phyloP scores from a whole-genome alignment of 2,329 filamentous ascomycete species.

The Cercospora citrullina region DNA sequence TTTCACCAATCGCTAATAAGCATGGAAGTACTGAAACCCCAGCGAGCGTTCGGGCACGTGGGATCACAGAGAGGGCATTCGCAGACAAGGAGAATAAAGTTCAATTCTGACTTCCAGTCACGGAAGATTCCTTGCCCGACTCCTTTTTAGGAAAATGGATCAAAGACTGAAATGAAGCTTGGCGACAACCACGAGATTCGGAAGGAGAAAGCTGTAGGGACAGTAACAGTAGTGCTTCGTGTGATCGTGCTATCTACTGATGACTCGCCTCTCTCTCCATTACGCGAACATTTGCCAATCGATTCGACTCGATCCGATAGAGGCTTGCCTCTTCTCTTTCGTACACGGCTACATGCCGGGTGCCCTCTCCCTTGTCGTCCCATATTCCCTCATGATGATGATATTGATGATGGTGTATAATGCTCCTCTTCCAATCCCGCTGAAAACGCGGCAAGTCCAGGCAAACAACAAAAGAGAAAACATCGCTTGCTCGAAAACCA shows the following conservation, averaged over 20 bases:
- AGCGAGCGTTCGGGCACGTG: too few species aligned
- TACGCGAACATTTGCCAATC: background rate
- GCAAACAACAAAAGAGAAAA: background rate
- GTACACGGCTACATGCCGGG: too few species aligned
- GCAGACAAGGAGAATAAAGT: too few species aligned
- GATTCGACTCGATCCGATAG: background rate
- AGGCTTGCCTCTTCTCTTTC: background rate
- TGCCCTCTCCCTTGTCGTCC: background rate
- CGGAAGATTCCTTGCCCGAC: too few species aligned
- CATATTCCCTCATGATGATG: background rate
- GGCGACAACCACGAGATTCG: background rate
- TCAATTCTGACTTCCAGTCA: too few species aligned
- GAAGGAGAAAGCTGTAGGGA: background rate
- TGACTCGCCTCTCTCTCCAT: background rate
- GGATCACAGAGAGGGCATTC: too few species aligned
- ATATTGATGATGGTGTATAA: background rate
- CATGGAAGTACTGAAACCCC: too few species aligned
- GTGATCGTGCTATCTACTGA: background rate
- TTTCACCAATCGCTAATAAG: background rate
- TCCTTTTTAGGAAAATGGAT: background rate
- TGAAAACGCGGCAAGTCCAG: background rate
- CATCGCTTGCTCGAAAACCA: background rate
- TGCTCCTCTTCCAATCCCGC: background rate
- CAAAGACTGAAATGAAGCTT: background rate
- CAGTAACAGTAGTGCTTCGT: background rate